Conservation (phyloP, 1,139 yeast species). For the Taiozyma onychis region DNA sequence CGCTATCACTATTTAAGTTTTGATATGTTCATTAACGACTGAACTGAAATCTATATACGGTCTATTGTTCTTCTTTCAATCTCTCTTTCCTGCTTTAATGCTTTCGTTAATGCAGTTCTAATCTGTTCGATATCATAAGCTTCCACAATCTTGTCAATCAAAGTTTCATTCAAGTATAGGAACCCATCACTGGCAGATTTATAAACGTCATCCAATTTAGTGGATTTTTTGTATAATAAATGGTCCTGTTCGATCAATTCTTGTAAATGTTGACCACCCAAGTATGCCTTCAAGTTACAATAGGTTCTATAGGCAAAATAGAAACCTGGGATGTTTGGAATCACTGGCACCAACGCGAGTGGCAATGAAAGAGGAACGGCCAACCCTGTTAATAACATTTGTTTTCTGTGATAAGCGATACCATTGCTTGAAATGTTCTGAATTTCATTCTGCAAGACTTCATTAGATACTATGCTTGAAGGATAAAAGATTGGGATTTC, state of each 20-base stretch:
- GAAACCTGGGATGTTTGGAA: conserved; percentile 95
- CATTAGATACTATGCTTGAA: conserved; percentile 15
- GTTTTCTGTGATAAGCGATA: conserved; percentile 36
- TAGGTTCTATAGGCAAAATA: conserved; percentile 77
- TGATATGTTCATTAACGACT: no score
- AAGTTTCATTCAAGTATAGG: conserved; percentile 27
- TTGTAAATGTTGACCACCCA: conserved; percentile 62
- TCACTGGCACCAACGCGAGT: conserved; percentile 71
- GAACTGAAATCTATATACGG: neutral
- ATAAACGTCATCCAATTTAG: conserved; percentile 18
- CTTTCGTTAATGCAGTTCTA: conserved; percentile 38
- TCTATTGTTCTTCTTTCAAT: conserved; percentile 7
- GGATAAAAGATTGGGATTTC: conserved; percentile 26
- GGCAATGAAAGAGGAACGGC: conserved; percentile 81
- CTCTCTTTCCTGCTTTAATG: conserved; percentile 43
- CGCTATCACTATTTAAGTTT: no score
- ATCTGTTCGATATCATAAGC: conserved; percentile 32
- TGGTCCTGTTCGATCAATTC: conserved; percentile 36
- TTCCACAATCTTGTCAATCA: conserved; percentile 28
- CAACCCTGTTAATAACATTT: conserved; percentile 43
- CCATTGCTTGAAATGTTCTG: conserved; percentile 31
- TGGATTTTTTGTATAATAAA: conserved; percentile 17
- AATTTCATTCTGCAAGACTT: conserved; percentile 24
- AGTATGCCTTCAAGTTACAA: conserved; percentile 74
- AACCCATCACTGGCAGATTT: conserved; percentile 14